Conservation (phyloP, 148 eudicot genomes). For the Rhododendron griersonianum region DNA sequence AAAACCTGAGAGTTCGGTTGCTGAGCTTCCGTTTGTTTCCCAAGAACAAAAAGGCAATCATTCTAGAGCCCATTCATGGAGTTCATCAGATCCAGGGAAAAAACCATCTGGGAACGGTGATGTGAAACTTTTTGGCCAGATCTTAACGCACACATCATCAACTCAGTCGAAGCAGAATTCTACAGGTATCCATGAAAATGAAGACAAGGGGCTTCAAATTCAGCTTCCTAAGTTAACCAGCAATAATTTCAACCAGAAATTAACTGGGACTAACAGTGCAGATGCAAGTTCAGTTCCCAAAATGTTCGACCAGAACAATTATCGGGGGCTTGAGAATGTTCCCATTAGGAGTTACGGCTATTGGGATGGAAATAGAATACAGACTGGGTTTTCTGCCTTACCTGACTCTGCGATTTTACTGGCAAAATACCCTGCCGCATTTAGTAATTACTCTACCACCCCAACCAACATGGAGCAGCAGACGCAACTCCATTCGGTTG, state of each 20-base stretch:
- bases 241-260: conserved; percentile 27
- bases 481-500: conserved; percentile 28
- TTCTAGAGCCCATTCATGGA: conserved; percentile 16
- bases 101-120: conserved; percentile 60
- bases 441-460: conserved; percentile 36
- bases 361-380: conserved; percentile 71
- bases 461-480: conserved; percentile 35
- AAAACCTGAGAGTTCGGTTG: conserved; percentile 21
- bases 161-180: conserved; percentile 26
- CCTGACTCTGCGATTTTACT: conserved; percentile 64
- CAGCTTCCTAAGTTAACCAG: conserved; percentile 18
- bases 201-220: conserved; percentile 15
- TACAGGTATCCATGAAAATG: conserved; percentile 11
- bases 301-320: conserved; percentile 26
- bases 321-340: conserved; percentile 47
- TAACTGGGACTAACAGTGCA: conserved; percentile 5
- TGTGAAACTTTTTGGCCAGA: conserved; percentile 88
- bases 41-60: conserved; percentile 19
- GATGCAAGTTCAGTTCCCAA: conserved; percentile 24
- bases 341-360: conserved; percentile 59
- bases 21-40: conserved; percentile 31
- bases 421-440: conserved; percentile 71
- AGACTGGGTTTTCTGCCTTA: conserved; percentile 49
- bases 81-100: conserved; percentile 38
- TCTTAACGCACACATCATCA: conserved; percentile 51